Base-by-base conservation (phyloP, 176 grass and related monocot species). In the Oryza nivara region DNA sequence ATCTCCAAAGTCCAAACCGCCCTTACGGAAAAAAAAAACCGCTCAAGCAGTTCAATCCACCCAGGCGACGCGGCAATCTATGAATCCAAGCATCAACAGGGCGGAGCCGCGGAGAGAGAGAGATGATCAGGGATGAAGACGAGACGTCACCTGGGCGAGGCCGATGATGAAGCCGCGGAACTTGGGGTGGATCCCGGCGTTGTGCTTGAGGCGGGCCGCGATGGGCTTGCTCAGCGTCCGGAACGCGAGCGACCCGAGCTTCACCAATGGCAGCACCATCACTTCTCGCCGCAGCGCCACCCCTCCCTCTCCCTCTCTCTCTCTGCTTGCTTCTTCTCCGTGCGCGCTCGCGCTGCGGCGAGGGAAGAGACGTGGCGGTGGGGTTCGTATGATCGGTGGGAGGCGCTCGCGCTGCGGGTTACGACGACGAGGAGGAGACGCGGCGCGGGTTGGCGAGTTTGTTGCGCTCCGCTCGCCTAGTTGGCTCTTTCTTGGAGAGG, bases 171-270 rank as follows among this genome's bases (percentile, higher is more conserved):
- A 41, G 9, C 85, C 73, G 80, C 93, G 96, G 79, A 95, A 98
- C 89, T 88, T 89, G 65, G 92, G 92, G 87, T 93, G 89, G 84
- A 92, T 44, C 52, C 89, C 89, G 45, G 96, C 91, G 78, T 89
- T 84, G 81, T 86, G 85, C 89, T 98, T 98, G 76, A 98, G 93
- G 76, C 89, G 83, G 65, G 68, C 48, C 48, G 91, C 96, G 82
- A 98, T 90, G 82, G 96, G 96, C 85, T 98, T 98, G 86, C 91
- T 88, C 51, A 98, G 71, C 70, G 86, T 93, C 89, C 90, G 92
- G 52, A 98, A 85, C 44, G 77, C 87, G 58, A 98, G 96, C 77
- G 83, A 78, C 63, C 89, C 85, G 20, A 98, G 87, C 83, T 98
- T 98, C 65, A 90, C 82, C 70, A 92, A 51, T 9, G 92, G 96